phyloP scores from a whole-genome alignment of 2,329 filamentous ascomycete genomes.

The Fusarium sarcochroum region DNA sequence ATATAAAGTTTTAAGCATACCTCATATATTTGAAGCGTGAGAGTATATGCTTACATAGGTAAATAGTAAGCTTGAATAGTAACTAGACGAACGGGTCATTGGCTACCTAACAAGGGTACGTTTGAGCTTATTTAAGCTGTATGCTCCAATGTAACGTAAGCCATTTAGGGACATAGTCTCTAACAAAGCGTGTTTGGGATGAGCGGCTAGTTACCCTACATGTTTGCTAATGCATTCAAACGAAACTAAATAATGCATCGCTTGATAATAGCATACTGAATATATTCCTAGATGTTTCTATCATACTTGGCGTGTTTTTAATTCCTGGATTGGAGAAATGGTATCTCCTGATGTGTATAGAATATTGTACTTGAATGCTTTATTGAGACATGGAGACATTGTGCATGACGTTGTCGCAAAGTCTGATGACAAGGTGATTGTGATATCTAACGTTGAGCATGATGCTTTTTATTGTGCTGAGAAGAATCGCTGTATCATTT shows the following conservation, averaged over 20 bases:
- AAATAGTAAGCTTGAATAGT: constrained; percentile 18
- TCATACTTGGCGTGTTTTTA: too few species aligned
- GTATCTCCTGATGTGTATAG: too few species aligned
- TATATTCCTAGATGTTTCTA: neutral
- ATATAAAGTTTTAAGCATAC: constrained; percentile 23
- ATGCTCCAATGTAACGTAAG: neutral
- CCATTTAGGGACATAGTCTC: constrained; percentile 1
- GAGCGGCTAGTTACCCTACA: constrained; percentile 20
- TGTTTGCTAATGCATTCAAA: neutral
- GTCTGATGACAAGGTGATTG: too few species aligned
- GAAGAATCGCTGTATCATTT: too few species aligned
- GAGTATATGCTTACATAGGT: neutral
- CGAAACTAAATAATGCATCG: neutral
- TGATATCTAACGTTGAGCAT: too few species aligned
- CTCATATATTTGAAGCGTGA: neutral
- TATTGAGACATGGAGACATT: too few species aligned
- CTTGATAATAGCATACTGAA: neutral
- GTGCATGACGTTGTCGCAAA: too few species aligned
- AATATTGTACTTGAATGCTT: too few species aligned
- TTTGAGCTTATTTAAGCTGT: constrained; percentile 10
- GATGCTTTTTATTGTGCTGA: too few species aligned
- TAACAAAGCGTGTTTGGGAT: constrained; percentile 23
- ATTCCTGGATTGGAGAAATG: too few species aligned
- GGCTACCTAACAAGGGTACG: constrained; percentile 6
- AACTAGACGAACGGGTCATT: neutral